These are phyloP conservation scores for Boletus rubescentipes DNA, from an alignment of 768 basidiomycete genomes.

Conservation along the genomic window DNA sequence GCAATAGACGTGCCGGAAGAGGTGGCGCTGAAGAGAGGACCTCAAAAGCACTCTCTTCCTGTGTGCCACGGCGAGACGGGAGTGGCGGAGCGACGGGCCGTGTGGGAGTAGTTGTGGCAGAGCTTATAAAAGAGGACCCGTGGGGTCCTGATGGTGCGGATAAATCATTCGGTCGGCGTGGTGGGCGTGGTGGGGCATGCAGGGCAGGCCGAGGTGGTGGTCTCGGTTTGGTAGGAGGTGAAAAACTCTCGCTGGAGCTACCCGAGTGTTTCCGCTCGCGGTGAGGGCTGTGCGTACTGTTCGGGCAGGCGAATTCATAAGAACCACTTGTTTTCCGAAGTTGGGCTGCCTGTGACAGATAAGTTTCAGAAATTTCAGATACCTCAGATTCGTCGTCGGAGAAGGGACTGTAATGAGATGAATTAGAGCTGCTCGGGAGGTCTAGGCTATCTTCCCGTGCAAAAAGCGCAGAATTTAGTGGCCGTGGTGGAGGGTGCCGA, in stretches of 20 bases:
- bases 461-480: slow-evolving; percentile 17
- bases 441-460: slow-evolving; percentile 23
- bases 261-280: slow-evolving; percentile 15
- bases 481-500: slow-evolving; percentile 22
- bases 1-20: slow-evolving; percentile 38
- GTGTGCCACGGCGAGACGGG: slow-evolving; percentile 34
- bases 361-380: slow-evolving; percentile 24
- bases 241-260: slow-evolving; percentile 24
- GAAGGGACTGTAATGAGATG: slow-evolving; percentile 29
- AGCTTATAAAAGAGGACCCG: background rate
- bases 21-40: slow-evolving; percentile 19
- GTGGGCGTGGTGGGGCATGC: slow-evolving; percentile 21
- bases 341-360: slow-evolving; percentile 5
- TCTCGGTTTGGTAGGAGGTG: slow-evolving; percentile 17
- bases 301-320: background rate
- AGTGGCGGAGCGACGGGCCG: slow-evolving; percentile 37
- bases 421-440: slow-evolving; percentile 15
- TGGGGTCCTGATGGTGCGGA: background rate
- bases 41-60: slow-evolving; percentile 11
- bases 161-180: slow-evolving; percentile 12
- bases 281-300: background rate
- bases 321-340: slow-evolving; percentile 10
- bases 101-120: slow-evolving; percentile 13
- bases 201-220: slow-evolving; percentile 22
- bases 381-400: slow-evolving; percentile 31